Conservation (phyloP, 768 basidiomycete species). For the Rhodocollybia butyracea region DNA sequence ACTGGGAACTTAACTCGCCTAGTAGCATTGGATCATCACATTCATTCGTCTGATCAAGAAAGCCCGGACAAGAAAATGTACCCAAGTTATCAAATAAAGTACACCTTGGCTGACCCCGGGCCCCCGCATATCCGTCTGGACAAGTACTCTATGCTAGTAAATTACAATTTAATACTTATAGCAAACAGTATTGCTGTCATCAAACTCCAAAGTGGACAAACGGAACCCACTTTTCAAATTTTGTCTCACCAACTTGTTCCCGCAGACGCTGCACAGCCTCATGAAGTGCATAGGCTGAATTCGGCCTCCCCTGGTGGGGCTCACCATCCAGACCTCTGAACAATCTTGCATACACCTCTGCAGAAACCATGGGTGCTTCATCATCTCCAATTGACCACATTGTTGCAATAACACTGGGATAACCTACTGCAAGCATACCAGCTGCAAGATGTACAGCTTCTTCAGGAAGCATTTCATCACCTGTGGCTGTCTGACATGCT, state of each 20-base stretch:
- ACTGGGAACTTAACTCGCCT: neutral
- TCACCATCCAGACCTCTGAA: neutral
- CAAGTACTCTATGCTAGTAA: too few species aligned
- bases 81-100: too few species aligned
- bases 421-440: constrained; percentile 28
- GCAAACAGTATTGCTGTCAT: too few species aligned
- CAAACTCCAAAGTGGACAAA: too few species aligned
- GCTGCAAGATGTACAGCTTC: constrained; percentile 29
- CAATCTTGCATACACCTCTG: constrained; percentile 16
- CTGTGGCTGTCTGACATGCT: too few species aligned
- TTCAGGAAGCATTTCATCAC: constrained; percentile 15
- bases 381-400: constrained; percentile 29
- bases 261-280: neutral
- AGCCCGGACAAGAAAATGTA: too few species aligned
- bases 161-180: too few species aligned
- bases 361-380: constrained; percentile 20
- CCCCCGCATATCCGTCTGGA: too few species aligned
- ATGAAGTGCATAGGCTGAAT: too few species aligned
- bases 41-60: constrained; percentile 13
- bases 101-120: too few species aligned
- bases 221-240: neutral
- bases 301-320: neutral
- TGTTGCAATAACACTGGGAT: constrained; percentile 24
- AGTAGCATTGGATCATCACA: constrained; percentile 16
- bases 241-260: neutral